Percentiles rank a stretch among this genome's conserved stretches.
These are phyloP conservation scores for Spirogloea muscicola DNA, from an alignment of 139 green algal species.

Conservation along the genomic window DNA sequence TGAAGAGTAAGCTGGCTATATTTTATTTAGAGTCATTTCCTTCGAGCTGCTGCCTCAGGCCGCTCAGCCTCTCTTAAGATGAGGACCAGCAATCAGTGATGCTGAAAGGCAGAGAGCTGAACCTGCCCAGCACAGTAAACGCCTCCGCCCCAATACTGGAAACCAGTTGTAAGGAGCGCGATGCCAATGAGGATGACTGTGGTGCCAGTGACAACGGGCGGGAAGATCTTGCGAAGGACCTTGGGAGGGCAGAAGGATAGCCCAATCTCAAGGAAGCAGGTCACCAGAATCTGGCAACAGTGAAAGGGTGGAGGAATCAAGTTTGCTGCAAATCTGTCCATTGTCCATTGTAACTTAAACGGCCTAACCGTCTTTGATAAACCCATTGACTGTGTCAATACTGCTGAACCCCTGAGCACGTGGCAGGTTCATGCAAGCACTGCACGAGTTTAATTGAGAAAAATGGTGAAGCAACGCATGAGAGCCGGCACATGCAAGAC, in stretches of 20 bases:
- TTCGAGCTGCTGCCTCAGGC: no score
- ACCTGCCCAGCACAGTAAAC: conserved; percentile 62
- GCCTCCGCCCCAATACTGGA: conserved; percentile 75
- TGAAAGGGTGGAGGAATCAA: no score
- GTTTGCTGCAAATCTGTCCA: no score
- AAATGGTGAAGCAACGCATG: no score
- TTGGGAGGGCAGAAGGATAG: conserved; percentile 64
- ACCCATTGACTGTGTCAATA: no score
- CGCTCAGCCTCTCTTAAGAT: neutral
- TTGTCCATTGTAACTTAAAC: no score
- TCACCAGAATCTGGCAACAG: conserved; percentile 43
- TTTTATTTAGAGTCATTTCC: neutral
- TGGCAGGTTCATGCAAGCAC: no score
- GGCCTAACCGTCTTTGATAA: no score
- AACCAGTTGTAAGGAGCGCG: conserved; percentile 56
- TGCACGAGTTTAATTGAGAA: no score
- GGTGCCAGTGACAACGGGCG: conserved; percentile 62
- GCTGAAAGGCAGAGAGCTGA: neutral
- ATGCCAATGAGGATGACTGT: conserved; percentile 68
- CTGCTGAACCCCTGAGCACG: no score
- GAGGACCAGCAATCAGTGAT: neutral
- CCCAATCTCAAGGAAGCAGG: conserved; percentile 53
- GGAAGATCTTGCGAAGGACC: conserved; percentile 57
- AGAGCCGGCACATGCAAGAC: no score
- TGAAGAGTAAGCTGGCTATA: neutral